Conservation (phyloP, 495 filamentous ascomycete genomes). For the Trichoderma parareesei region DNA sequence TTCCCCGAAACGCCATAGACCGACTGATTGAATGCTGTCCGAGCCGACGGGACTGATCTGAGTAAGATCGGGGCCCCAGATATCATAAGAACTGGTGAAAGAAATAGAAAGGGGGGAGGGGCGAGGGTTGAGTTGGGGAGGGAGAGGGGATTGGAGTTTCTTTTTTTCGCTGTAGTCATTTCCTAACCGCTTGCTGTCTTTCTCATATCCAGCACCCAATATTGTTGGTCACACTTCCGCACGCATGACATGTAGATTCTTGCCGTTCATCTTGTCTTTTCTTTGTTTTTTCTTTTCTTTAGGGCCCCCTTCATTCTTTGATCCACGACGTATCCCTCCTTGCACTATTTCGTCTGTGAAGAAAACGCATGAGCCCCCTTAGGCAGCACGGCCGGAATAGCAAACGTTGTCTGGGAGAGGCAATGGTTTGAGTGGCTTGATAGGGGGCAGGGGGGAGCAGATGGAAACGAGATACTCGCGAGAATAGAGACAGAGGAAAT, state of each 20-base stretch:
- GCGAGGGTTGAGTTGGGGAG: not conserved
- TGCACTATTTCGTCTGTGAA: not conserved
- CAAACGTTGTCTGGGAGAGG: not conserved
- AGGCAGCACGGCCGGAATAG: constrained; percentile 1
- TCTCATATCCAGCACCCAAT: not conserved
- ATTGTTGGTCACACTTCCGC: constrained; percentile 5
- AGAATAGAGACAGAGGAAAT: not conserved
- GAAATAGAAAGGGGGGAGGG: not conserved
- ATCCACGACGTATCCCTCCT: not conserved
- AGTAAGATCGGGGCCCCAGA: not conserved
- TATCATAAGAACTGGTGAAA: constrained; percentile 1
- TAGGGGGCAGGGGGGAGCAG: not conserved
- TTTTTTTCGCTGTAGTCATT: constrained; percentile 3
- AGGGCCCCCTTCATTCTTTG: not conserved
- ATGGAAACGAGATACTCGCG: not conserved
- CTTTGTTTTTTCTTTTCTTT: not conserved
- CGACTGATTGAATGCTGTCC: constrained; percentile 1
- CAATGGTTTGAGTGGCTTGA: not conserved
- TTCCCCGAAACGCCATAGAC: constrained; percentile 3
- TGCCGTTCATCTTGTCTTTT: not conserved
- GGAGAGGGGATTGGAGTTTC: not conserved
- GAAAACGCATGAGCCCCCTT: not conserved
- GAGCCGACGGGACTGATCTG: not conserved
- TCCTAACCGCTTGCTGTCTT: constrained; percentile 7
- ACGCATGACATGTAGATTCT: not conserved